Evolutionary conservation across 768 basidiomycete species (phyloP).

Genomic region (Porphyrellus cyaneotinctus): DNA sequence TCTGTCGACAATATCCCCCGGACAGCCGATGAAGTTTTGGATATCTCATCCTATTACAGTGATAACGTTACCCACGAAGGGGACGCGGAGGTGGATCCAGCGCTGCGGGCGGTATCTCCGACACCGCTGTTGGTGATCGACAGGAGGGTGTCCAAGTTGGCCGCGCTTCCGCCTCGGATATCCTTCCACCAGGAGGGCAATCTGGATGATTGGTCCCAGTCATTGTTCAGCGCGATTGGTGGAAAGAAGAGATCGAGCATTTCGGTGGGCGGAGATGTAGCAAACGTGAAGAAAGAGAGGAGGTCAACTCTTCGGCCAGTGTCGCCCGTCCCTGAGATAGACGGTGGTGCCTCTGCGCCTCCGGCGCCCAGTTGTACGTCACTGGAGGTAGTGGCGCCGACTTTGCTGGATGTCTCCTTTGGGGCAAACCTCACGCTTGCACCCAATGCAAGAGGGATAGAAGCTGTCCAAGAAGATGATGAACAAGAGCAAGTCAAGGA

Average conservation of each 20-base stretch:
- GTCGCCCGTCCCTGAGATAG: not conserved
- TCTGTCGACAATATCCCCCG: slow-evolving; percentile 15
- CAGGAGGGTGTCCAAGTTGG: slow-evolving; percentile 18
- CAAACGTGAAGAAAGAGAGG: slow-evolving; percentile 12
- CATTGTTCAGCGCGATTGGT: slow-evolving; percentile 52
- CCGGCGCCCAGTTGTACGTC: slow-evolving; percentile 3
- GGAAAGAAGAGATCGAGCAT: slow-evolving; percentile 14
- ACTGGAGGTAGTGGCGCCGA: slow-evolving; percentile 5
- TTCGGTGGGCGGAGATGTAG: not conserved
- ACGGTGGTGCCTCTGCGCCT: not conserved
- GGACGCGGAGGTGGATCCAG: slow-evolving; percentile 4
- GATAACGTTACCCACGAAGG: slow-evolving; percentile 5
- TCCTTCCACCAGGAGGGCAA: slow-evolving; percentile 50
- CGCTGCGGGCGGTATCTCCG: slow-evolving; percentile 13
- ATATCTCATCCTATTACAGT: slow-evolving; percentile 25
- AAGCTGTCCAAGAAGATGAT: slow-evolving; percentile 9
- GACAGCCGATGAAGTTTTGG: slow-evolving; percentile 26
- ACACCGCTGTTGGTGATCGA: slow-evolving; percentile 34
- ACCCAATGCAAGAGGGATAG: slow-evolving; percentile 4
- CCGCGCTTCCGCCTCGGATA: slow-evolving; percentile 45
- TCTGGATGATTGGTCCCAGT: slow-evolving; percentile 51
- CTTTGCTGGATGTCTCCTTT: slow-evolving; percentile 15
- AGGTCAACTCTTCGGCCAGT: slow-evolving; percentile 17
- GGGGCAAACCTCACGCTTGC: slow-evolving; percentile 21
- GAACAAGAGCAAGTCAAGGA: slow-evolving; percentile 8